Evolutionary conservation across 208 protist genomes (phyloP).

Genomic region (Trypanosoma rangeli): DNA sequence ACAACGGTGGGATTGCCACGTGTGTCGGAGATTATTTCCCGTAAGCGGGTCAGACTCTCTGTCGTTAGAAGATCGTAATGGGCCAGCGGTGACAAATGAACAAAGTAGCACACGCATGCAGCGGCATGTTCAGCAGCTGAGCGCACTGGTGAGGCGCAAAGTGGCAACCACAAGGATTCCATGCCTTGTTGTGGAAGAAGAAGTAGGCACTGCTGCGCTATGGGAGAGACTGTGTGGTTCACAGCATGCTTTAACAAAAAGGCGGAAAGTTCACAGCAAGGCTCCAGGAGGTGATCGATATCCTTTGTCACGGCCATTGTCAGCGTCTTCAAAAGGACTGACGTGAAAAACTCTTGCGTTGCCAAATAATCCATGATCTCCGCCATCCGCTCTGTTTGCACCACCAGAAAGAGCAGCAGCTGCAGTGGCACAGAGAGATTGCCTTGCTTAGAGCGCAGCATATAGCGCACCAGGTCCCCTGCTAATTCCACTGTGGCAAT

Average conservation of each 20-base stretch:
- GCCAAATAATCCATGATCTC: constrained; percentile 41
- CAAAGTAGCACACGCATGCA: constrained; percentile 47
- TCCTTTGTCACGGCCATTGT: constrained; percentile 33
- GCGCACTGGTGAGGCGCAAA: constrained; percentile 35
- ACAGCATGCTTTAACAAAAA: constrained; percentile 46
- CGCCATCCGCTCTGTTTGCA: constrained; percentile 18
- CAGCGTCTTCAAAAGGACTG: constrained; percentile 49
- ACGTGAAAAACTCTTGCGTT: constrained; percentile 41
- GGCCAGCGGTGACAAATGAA: constrained; percentile 37
- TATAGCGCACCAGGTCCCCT: constrained; percentile 28
- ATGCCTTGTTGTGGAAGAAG: constrained; percentile 40
- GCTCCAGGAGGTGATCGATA: constrained; percentile 27
- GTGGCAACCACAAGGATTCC: constrained; percentile 46
- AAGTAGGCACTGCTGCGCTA: constrained; percentile 38
- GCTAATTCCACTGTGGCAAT: constrained; percentile 38
- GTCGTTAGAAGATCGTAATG: constrained; percentile 44
- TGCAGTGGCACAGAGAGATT: constrained; percentile 25
- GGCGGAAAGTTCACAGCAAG: constrained; percentile 32
- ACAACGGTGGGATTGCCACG: constrained; percentile 30
- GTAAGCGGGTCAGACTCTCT: constrained; percentile 25
- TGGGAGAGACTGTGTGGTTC: constrained; percentile 31
- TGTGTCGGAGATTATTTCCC: constrained; percentile 26
- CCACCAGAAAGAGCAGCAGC: constrained; percentile 26
- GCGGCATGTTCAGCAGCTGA: constrained; percentile 43
- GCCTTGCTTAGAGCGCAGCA: constrained; percentile 29